phyloP scores from a whole-genome alignment of 2,329 filamentous ascomycete species.

The Cephalotrichum gorgonifer region DNA sequence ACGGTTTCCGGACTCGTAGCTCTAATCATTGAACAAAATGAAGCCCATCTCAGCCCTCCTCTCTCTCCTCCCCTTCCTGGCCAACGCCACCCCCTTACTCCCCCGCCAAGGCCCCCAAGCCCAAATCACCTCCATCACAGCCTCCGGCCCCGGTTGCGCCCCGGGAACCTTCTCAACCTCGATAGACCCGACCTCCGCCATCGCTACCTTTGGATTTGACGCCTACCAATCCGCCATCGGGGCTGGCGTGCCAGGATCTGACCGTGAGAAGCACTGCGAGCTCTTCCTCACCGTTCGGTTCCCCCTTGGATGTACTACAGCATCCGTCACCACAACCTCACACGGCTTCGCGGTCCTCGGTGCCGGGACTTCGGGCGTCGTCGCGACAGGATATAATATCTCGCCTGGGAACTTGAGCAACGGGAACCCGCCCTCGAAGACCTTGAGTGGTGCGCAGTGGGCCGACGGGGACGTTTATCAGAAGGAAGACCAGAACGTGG shows the following conservation, averaged over 20 bases:
- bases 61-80: constrained; percentile 1
- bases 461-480: neutral
- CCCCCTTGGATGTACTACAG: constrained; percentile 4
- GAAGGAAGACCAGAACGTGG: neutral
- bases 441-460: neutral
- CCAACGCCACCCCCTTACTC: neutral
- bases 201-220: constrained; percentile 3
- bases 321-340: neutral
- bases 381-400: neutral
- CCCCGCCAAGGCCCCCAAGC: constrained; percentile 1
- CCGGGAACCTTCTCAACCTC: neutral
- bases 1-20: too few relatives aligned
- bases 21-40: too few relatives aligned
- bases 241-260: neutral
- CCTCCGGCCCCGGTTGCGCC: constrained; percentile 5
- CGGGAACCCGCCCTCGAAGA: neutral
- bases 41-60: constrained; percentile 1
- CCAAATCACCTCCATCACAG: constrained; percentile 1
- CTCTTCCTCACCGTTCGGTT: constrained; percentile 1
- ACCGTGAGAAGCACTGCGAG: constrained; percentile 6
- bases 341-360: constrained; percentile 3
- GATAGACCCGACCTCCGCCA: neutral
- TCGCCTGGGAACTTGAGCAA: neutral
- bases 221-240: constrained; percentile 3
- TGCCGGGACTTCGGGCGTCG: neutral